Conservation (phyloP, 1,284 basidiomycete species). For the Porogramme epimiltina region DNA sequence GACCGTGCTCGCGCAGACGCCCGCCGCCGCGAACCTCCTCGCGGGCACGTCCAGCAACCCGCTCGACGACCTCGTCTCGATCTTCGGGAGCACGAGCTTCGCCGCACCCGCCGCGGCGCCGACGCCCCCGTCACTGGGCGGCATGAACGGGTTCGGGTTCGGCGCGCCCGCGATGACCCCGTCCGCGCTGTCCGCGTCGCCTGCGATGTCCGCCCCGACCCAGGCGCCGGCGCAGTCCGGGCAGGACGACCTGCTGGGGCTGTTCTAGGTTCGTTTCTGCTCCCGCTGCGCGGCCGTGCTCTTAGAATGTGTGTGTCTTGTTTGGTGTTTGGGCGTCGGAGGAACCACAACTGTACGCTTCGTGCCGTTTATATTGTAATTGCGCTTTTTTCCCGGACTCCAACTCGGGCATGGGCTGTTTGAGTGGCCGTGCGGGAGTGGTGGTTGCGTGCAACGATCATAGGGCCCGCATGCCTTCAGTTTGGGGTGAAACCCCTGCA, state of each 20-base stretch:
- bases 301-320: not conserved
- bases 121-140: not conserved
- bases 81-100: constrained; percentile 61
- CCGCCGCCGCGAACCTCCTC: constrained; percentile 70
- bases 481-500: too few relatives aligned
- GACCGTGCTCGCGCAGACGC: constrained; percentile 65
- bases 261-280: constrained; percentile 37
- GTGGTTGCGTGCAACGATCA: too few relatives aligned
- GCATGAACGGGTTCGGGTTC: constrained; percentile 3
- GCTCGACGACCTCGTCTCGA: constrained; percentile 87
- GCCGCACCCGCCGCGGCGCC: constrained; percentile 14
- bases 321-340: not conserved
- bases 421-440: too few relatives aligned
- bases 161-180: constrained; percentile 19
- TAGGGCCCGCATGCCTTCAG: too few relatives aligned
- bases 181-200: constrained; percentile 10
- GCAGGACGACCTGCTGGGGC: constrained; percentile 51
- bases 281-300: too few relatives aligned
- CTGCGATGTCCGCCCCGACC: constrained; percentile 18
- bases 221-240: constrained; percentile 32
- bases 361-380: constrained; percentile 3
- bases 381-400: too few relatives aligned
- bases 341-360: not conserved
- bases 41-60: constrained; percentile 82
- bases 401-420: too few relatives aligned